Evolutionary conservation across 164 flowering plant genomes (phyloP), one percentile per base, ranked within the genome.

Genomic region (Macadamia tetraphylla): DNA sequence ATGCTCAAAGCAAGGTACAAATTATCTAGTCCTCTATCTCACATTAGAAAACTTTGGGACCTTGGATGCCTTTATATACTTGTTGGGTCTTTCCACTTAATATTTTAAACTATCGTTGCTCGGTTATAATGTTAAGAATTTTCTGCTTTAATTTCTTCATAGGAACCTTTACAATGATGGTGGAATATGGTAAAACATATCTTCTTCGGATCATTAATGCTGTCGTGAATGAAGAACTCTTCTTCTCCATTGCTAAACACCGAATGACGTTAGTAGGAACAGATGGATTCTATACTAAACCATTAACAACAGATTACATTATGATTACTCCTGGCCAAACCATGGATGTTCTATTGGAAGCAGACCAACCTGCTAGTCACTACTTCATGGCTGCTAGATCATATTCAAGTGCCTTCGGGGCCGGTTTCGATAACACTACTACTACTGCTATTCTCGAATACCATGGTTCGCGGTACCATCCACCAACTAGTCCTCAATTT

Each of bases 351-450:
- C 6, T 53, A 0, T 1, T 53, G 6, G 73, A 69, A 14, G 76
- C 81, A 0, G 63, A 78, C 53, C 81, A 78, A 60, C 29, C 53
- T 6, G 60, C 71, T 5, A 18, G 55, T 31, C 52, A 44, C 62
- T 78, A 78, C 43, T 74, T 58, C 56, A 35, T 74, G 61, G 76
- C 76, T 32, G 65, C 66, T 17, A 59, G 62, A 29, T 44, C 60
- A 1, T 74, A 74, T 31, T 49, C 60, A 2, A 35, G 62, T 46
- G 52, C 53, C 53, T 6, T 11, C 2, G 57, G 15, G 12, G 42
- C 59, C 6, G 48, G 44, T 10, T 78, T 60, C 52, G 72, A 72
- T n/a, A 72, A 74, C 70, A 68, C 75, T 18, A 71, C 81, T n/a
- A 62, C 71, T 8, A 58, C 81, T 0, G 75, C 71, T 11, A 68